These are phyloP conservation scores for Tylopilus sp. DNA, from an alignment of 1,284 basidiomycete genomes.

Conservation along the genomic window DNA sequence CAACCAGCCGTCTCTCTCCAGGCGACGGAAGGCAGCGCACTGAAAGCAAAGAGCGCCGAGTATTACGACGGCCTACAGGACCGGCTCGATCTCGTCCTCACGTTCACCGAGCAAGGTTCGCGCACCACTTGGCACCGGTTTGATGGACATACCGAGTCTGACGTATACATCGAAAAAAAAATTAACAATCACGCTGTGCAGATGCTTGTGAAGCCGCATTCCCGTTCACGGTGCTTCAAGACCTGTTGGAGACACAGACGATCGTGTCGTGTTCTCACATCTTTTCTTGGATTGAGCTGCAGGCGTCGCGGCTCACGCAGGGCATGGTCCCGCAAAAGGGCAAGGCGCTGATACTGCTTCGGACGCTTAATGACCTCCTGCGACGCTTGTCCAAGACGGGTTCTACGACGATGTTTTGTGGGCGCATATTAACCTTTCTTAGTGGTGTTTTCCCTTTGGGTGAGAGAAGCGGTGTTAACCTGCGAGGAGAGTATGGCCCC, in stretches of 20 bases:
- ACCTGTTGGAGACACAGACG: constrained; percentile 77
- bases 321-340: constrained; percentile 80
- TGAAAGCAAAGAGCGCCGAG: constrained; percentile 41
- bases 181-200: constrained; percentile 17
- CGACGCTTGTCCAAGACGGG: constrained; percentile 81
- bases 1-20: constrained; percentile 26
- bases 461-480: constrained; percentile 85
- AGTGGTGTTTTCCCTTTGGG: constrained; percentile 82
- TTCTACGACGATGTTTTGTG: constrained; percentile 77
- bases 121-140: constrained; percentile 28
- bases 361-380: constrained; percentile 82
- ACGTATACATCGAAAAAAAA: not conserved
- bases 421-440: constrained; percentile 81
- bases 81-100: constrained; percentile 64
- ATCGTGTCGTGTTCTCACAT: constrained; percentile 76
- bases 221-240: constrained; percentile 64
- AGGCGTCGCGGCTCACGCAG: constrained; percentile 59
- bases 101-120: constrained; percentile 69
- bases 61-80: constrained; percentile 62
- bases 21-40: constrained; percentile 58
- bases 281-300: constrained; percentile 78
- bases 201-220: constrained; percentile 52
- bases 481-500: constrained; percentile 79
- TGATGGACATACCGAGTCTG: constrained; percentile 13
- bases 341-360: constrained; percentile 78